Conservation (phyloP, 345 rosid species). For the Erysimum cheiranthoides region DNA sequence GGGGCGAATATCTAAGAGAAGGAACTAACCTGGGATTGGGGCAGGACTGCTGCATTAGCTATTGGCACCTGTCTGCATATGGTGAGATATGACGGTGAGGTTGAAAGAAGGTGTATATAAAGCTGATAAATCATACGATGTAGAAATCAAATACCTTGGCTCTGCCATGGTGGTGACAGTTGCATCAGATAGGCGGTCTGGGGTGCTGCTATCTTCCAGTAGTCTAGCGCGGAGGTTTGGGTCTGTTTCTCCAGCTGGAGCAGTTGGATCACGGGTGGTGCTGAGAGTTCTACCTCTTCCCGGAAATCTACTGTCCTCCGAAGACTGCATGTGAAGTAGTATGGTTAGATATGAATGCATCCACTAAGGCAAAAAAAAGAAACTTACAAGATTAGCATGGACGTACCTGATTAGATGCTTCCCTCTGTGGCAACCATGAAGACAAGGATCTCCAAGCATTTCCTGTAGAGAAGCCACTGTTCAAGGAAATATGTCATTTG, state of each 20-base stretch:
- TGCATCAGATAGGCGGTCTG: conserved; percentile 50
- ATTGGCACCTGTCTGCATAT: conserved; percentile 39
- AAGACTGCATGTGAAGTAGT: conserved; percentile 52
- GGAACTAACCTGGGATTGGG: conserved; percentile 56
- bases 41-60: conserved; percentile 43
- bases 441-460: conserved; percentile 85
- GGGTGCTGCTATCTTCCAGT: conserved; percentile 60
- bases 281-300: conserved; percentile 82
- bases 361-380: not conserved
- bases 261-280: conserved; percentile 52
- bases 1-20: conserved; percentile 1
- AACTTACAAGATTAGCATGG: not conserved
- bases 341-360: conserved; percentile 24
- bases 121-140: not conserved
- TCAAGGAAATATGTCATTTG: conserved; percentile 32
- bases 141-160: conserved; percentile 52
- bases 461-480: conserved; percentile 79
- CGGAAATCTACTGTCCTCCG: conserved; percentile 77
- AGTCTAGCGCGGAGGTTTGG: conserved; percentile 82
- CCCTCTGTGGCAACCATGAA: conserved; percentile 87
- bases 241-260: conserved; percentile 58
- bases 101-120: not conserved
- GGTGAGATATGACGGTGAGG: not conserved
- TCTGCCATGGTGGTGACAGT: conserved; percentile 47
- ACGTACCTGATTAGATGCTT: conserved; percentile 65